These are phyloP conservation scores for Fraxinus cuspidata DNA, from an alignment of 257 asterid genomes.

Conservation along the genomic window DNA sequence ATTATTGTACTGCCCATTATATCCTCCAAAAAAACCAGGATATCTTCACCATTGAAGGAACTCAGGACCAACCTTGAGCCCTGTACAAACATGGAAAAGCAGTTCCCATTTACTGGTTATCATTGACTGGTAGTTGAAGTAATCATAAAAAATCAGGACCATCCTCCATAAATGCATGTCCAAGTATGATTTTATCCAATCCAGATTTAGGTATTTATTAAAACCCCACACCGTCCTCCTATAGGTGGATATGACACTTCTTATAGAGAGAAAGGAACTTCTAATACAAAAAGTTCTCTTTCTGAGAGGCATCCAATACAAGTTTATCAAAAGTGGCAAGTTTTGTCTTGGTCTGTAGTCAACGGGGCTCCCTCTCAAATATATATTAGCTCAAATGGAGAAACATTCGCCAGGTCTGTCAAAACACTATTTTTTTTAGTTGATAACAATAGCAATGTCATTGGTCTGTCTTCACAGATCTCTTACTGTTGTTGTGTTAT, in stretches of 20 bases:
- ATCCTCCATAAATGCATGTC: neutral
- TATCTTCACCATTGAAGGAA: slow-evolving; percentile 74
- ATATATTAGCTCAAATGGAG: neutral
- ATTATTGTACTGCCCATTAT: slow-evolving; percentile 94
- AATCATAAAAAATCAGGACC: slow-evolving; percentile 16
- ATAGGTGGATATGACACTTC: neutral
- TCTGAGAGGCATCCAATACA: neutral
- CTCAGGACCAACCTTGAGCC: slow-evolving; percentile 89
- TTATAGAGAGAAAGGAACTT: neutral
- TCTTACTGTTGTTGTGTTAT: neutral
- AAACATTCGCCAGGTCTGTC: neutral
- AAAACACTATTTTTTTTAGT: too few species aligned
- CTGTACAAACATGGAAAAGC: slow-evolving; percentile 40
- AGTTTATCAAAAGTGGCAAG: neutral
- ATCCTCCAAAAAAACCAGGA: slow-evolving; percentile 96
- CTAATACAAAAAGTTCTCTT: neutral
- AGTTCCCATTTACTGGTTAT: slow-evolving; percentile 20
- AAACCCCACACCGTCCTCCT: neutral
- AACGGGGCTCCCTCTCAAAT: neutral
- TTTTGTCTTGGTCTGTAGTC: neutral
- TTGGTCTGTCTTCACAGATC: neutral
- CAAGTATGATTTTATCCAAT: neutral
- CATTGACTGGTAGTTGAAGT: slow-evolving; percentile 7
- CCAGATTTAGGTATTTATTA: neutral
- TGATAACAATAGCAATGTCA: too few species aligned